These are phyloP conservation scores for Colletotrichum theobromicola DNA, from an alignment of 2,329 filamentous ascomycete species.

Conservation along the genomic window DNA sequence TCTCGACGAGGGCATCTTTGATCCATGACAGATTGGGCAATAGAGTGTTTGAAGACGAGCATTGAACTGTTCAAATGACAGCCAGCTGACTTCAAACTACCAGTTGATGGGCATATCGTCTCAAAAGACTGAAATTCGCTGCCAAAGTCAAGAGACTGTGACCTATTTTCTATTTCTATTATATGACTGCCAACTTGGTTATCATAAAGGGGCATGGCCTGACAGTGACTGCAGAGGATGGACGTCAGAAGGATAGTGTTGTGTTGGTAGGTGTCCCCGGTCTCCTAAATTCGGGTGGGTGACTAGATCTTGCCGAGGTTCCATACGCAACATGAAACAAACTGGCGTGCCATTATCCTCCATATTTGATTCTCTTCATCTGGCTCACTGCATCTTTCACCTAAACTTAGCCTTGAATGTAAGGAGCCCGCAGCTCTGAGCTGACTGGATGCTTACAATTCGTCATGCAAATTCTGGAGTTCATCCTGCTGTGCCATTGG, in stretches of 20 bases:
- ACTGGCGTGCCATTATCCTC: neutral
- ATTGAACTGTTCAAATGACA: neutral
- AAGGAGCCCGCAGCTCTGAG: neutral
- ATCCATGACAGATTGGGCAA: neutral
- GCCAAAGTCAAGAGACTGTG: neutral
- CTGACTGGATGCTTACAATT: neutral
- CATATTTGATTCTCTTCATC: neutral
- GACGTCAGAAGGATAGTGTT: neutral
- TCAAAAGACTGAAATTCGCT: neutral
- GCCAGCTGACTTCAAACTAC: neutral
- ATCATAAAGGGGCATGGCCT: neutral
- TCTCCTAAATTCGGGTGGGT: neutral
- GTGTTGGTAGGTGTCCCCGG: too few species aligned
- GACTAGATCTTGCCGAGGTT: neutral
- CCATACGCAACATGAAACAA: neutral
- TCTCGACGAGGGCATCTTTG: neutral
- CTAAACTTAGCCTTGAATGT: neutral
- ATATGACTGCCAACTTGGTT: neutral
- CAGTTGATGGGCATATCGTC: neutral
- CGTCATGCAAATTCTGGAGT: neutral
- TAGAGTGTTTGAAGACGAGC: neutral
- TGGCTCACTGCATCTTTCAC: neutral
- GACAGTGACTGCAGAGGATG: neutral
- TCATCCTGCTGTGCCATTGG: neutral
- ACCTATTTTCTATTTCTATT: neutral